A percentile compares a stretch with the other conserved stretches of the same genome.
These are phyloP conservation scores for Calamus simplicifolius DNA, from an alignment of 176 grass and related monocot species.

Conservation along the genomic window DNA sequence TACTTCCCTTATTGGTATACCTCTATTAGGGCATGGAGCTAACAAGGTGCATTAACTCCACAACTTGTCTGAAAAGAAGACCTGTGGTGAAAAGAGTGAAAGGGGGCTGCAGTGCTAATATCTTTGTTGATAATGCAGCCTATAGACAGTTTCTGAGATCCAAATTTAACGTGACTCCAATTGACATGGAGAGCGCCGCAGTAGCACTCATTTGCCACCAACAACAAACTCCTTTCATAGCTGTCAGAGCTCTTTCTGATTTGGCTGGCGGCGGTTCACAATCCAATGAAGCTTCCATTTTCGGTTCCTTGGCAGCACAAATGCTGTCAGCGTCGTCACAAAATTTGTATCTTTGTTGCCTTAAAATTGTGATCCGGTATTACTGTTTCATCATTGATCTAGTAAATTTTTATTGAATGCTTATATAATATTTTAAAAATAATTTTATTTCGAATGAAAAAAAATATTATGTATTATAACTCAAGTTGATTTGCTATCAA, in stretches of 20 bases:
- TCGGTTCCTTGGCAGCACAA: slow-evolving; percentile 31
- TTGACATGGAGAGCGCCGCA: slow-evolving; percentile 55
- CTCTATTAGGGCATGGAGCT: slow-evolving; percentile 24
- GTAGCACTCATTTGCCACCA: slow-evolving; percentile 35
- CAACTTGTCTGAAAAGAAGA: slow-evolving; percentile 28
- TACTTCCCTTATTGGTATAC: too few species aligned
- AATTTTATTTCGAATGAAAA: too few species aligned
- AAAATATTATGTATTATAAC: too few species aligned
- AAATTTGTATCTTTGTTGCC: slow-evolving; percentile 33
- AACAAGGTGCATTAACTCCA: slow-evolving; percentile 25
- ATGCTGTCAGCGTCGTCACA: slow-evolving; percentile 24
- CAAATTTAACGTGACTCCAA: slow-evolving; percentile 36
- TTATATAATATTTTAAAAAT: too few species aligned
- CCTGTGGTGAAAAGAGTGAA: slow-evolving; percentile 23
- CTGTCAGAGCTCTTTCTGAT: slow-evolving; percentile 42
- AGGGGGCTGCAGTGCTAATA: slow-evolving; percentile 43
- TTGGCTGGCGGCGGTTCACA: slow-evolving; percentile 34
- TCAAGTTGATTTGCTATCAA: too few species aligned
- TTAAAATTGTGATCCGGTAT: background rate
- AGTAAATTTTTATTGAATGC: too few species aligned
- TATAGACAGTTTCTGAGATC: slow-evolving; percentile 38
- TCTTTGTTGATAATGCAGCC: slow-evolving; percentile 51
- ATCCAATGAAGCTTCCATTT: slow-evolving; percentile 42
- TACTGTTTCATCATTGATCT: too few species aligned
- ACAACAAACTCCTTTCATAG: slow-evolving; percentile 32